These are phyloP conservation scores for Mortierella sp. DNA, from an alignment of 371 early-diverging fungal species.

Conservation along the genomic window DNA sequence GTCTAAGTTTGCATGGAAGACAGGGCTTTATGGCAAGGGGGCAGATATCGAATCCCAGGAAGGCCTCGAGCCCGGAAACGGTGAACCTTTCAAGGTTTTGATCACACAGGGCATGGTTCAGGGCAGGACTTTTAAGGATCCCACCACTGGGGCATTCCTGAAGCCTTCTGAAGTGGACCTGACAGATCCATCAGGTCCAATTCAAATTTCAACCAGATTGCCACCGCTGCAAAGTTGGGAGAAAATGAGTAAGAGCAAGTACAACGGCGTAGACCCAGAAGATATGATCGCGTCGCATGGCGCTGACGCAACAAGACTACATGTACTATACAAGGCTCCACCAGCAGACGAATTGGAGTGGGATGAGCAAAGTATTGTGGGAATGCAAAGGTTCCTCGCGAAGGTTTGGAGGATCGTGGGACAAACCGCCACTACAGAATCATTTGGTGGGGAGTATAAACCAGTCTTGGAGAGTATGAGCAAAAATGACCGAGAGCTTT, in stretches of 20 bases:
- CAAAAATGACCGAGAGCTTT: conserved; percentile 70
- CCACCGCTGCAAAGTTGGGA: conserved; percentile 79
- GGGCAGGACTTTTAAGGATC: conserved; percentile 86
- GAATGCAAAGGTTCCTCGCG: conserved; percentile 89
- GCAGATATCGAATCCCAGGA: conserved; percentile 57
- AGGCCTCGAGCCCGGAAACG: conserved; percentile 60
- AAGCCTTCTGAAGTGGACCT: conserved; percentile 82
- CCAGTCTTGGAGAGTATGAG: conserved; percentile 55
- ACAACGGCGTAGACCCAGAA: conserved; percentile 92
- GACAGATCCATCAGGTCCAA: conserved; percentile 66
- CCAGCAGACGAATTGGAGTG: conserved; percentile 92
- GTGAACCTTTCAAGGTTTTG: conserved; percentile 89
- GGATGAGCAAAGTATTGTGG: conserved; percentile 92
- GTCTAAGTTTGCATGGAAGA: conserved; percentile 80
- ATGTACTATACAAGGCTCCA: conserved; percentile 92
- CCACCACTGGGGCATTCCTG: conserved; percentile 82
- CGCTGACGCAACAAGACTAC: conserved; percentile 87
- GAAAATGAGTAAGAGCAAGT: conserved; percentile 97
- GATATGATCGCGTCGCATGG: conserved; percentile 80
- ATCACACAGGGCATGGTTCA: conserved; percentile 98
- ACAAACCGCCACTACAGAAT: conserved; percentile 28
- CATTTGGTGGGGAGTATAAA: background rate
- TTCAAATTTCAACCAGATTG: conserved; percentile 73
- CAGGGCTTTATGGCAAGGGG: conserved; percentile 59
- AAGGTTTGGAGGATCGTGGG: conserved; percentile 63